Evolutionary conservation across 164 flowering plant species (phyloP).

Genomic region (Paratinospora sagittata): DNA sequence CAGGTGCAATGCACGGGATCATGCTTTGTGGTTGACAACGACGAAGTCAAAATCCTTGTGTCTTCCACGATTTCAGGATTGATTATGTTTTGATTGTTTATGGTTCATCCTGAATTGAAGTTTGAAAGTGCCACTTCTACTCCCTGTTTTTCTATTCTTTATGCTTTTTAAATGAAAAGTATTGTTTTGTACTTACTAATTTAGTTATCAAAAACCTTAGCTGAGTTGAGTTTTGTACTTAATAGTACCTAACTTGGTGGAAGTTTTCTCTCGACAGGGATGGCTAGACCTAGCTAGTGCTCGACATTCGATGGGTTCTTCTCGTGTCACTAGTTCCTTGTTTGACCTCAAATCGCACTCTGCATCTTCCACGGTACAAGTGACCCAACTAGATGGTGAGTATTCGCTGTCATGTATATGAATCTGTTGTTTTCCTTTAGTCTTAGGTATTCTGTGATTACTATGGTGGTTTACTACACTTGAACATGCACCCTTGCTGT

Average conservation of each 20-base stretch:
- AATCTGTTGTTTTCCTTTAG: neutral
- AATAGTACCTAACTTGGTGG: neutral
- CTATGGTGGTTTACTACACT: neutral
- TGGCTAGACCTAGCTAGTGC: constrained; percentile 84
- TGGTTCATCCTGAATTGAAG: no score
- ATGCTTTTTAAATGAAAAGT: neutral
- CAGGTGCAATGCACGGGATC: no score
- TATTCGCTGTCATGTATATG: constrained; percentile 11
- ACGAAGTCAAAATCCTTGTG: no score
- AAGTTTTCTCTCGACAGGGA: constrained; percentile 39
- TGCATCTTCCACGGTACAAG: constrained; percentile 57
- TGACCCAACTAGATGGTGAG: constrained; percentile 27
- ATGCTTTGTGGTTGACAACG: no score
- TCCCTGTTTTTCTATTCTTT: no score
- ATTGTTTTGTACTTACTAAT: neutral
- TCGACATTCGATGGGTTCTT: constrained; percentile 72
- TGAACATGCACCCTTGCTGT: neutral
- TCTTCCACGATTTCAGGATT: no score
- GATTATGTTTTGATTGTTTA: no score
- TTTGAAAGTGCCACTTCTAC: no score
- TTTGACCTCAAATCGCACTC: constrained; percentile 62
- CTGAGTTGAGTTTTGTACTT: no score
- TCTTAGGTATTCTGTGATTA: neutral
- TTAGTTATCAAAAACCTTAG: no score
- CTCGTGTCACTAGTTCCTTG: constrained; percentile 50